Percentiles rank a stretch among this genome's conserved stretches.
Evolutionary conservation across 441 rosid genomes (phyloP).

Genomic region (Euphorbia schlechtendalii): DNA sequence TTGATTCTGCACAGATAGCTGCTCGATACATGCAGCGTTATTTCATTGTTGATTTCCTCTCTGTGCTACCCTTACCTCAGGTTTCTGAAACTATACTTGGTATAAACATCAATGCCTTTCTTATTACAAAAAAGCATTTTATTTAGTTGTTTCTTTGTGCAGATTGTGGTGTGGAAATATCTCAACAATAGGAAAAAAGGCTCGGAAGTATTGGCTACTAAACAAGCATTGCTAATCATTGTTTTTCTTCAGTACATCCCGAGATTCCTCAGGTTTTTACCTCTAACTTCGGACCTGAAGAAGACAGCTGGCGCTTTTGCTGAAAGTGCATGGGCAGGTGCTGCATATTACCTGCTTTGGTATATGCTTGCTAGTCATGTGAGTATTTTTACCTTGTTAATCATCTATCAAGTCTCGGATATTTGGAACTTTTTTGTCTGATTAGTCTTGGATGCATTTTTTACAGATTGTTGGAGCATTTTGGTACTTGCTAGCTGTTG

Average conservation of each 20-base stretch:
- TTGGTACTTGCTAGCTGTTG: no score
- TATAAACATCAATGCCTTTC: neutral
- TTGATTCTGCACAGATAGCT: conserved; percentile 79
- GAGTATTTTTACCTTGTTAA: conserved; percentile 23
- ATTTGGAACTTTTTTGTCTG: neutral
- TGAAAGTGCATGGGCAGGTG: conserved; percentile 85
- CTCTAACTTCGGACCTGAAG: conserved; percentile 70
- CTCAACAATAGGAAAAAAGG: conserved; percentile 43
- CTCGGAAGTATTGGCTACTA: conserved; percentile 59
- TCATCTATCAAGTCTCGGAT: neutral
- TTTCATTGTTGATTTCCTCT: conserved; percentile 70
- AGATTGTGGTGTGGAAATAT: conserved; percentile 77
- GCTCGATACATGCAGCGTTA: conserved; percentile 57
- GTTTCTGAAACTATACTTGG: conserved; percentile 13
- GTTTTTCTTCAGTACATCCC: conserved; percentile 75
- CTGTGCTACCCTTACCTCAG: conserved; percentile 74
- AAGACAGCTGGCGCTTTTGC: conserved; percentile 87
- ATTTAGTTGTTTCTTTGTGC: conserved; percentile 18
- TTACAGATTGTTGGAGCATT: conserved; percentile 76
- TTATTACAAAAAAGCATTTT: neutral
- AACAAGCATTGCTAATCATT: conserved; percentile 45
- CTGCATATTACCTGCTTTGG: conserved; percentile 91
- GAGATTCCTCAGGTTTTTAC: conserved; percentile 65
- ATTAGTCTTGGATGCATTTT: conserved; percentile 11
- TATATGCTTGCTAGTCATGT: conserved; percentile 92